Base-by-base conservation (phyloP, 23 red algal genomes). In the Gracilaria caudata region DNA sequence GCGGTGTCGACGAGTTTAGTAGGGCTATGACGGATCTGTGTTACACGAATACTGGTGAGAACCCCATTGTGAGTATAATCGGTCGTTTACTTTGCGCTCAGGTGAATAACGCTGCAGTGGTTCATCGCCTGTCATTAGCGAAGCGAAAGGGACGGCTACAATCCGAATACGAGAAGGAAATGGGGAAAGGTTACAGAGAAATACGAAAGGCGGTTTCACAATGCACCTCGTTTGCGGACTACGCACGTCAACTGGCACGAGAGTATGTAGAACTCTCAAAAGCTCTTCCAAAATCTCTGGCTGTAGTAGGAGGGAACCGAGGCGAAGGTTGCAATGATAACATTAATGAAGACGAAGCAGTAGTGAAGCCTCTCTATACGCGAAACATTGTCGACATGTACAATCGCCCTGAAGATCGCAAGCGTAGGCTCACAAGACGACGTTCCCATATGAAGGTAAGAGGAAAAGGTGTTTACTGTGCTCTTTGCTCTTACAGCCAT, bases 351-450 rank as follows among this genome's bases (percentile, higher is more conserved):
- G n/a, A n/a, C n/a, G 49, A 53, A 53, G 19, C 38, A 41, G 46
- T 79, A 3, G 58, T 47, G 23, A 25, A 71, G 9, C 59, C 59
- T 7, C 61, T 73, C 0, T 84, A 84, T 17, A 35, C 25, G 10
- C 57, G 61, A 7, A 86, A 86, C 30, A 45, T 86, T 56, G 35
- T 72, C 30, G 64, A 71, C 34, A 86, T 53, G 66, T 86, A 74
- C 60, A 86, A 86, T 59, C 25, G 82, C 29, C 11, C 41, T 30
- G 41, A 71, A 7, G 82, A 86, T 47, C 8, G 25, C n/a, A 73
- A 74, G 38, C 64, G 82, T 0, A 51, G 63, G 23, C 3, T 86
- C 9, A 34, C 40, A 7, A 58, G 49, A 25, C 35, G 30, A 23
- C n/a, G 3, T 17, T 24, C 20, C 16, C 65, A 86, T 73, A 57